These are phyloP conservation scores for Pyrus betulifolia DNA, from an alignment of 306 rosid genomes.

Conservation along the genomic window DNA sequence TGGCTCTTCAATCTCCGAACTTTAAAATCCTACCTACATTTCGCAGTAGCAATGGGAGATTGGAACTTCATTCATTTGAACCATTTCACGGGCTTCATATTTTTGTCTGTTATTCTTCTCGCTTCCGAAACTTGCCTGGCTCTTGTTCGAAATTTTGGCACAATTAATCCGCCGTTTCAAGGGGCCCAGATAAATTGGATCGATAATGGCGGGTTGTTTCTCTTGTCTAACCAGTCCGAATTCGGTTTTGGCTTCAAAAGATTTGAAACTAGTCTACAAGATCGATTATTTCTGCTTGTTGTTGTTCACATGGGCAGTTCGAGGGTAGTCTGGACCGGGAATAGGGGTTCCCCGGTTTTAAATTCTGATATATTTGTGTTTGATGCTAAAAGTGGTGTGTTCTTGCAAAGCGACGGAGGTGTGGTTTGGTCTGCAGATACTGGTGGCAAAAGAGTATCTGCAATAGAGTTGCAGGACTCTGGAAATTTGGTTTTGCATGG, in stretches of 20 bases:
- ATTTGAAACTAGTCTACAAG: slow-evolving; percentile 28
- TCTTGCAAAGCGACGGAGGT: slow-evolving; percentile 31
- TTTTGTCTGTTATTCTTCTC: slow-evolving; percentile 23
- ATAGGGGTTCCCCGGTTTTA: slow-evolving; percentile 52
- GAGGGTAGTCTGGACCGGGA: slow-evolving; percentile 60
- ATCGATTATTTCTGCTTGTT: slow-evolving; percentile 46
- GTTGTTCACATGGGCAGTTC: slow-evolving; percentile 30
- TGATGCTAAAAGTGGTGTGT: slow-evolving; percentile 49
- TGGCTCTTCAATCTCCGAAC: no score
- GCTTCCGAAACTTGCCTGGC: slow-evolving; percentile 29
- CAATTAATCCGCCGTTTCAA: slow-evolving; percentile 32
- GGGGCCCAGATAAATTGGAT: slow-evolving; percentile 68
- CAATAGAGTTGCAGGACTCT: slow-evolving; percentile 48
- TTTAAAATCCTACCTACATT: no score
- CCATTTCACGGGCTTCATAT: slow-evolving; percentile 2
- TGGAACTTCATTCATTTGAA: slow-evolving; percentile 8
- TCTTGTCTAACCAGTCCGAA: slow-evolving; percentile 33
- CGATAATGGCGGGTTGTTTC: slow-evolving; percentile 52
- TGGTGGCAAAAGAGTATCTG: slow-evolving; percentile 41
- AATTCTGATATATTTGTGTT: slow-evolving; percentile 64
- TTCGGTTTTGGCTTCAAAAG: slow-evolving; percentile 59
- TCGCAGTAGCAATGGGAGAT: no score
- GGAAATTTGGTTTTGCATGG: slow-evolving; percentile 75
- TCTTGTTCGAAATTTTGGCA: slow-evolving; percentile 27
- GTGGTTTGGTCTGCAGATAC: slow-evolving; percentile 65